Base-by-base conservation (phyloP, 1,284 basidiomycete species). In the Puccinia coronata region DNA sequence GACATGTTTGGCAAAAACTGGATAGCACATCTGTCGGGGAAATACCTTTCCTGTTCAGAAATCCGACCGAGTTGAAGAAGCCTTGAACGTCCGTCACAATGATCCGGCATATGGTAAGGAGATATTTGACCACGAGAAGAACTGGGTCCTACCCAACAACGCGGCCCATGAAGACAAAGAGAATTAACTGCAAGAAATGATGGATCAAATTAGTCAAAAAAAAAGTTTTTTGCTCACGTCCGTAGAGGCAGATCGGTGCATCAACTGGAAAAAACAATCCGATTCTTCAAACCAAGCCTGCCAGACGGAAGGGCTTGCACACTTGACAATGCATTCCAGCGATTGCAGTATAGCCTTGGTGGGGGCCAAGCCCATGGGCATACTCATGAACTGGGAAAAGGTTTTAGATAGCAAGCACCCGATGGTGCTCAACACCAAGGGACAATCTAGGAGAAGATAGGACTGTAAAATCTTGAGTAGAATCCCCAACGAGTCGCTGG, bases 1-100 rank as follows among this genome's bases (percentile, higher is more conserved):
- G 61, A 20, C 75, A 77, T 36, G 75, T 65, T 34, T 51, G 75
- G 63, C 75, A 77, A 77, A 77, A 77, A 61, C 75, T 77, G 23
- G 41, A 51, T 12, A 77, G 34, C 23, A 77, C 23, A 77, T 61
- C 75, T 41, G 75, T 53, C 18, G 75, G 59, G 25, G 59, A 51
- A 11, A 77, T 65, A 5, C 75, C 75, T 53, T 36, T 41, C 3
- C 49, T 41, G n/a, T 77, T 47, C n/a, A 39, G 23, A 47, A 65
- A 41, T 25, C 57, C 75, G 47, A 77, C 36, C 49, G 25, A 61
- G 59, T 77, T 65, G 49, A 65, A 77, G 41, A 77, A 77, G 39
- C 59, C 49, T 77, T 67, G 61, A 31, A 67, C 49, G 51, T 77
- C 59, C 12, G 47, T 77, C 18, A 55, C 63, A 23, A 77, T 77